Conservation (phyloP, 331 rosid genomes). For the Erythrophleum ivorense region DNA sequence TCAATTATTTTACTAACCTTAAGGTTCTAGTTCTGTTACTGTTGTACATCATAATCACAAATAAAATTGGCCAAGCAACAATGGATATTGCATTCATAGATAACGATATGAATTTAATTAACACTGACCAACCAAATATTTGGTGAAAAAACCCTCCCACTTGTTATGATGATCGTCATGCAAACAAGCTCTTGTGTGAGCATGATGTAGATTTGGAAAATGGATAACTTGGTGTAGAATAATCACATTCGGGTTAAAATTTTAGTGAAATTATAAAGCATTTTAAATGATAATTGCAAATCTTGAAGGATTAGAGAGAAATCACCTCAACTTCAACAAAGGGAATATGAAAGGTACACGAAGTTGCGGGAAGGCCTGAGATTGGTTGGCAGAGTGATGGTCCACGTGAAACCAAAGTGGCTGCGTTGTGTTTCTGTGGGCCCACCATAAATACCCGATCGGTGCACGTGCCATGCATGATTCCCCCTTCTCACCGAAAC, state of each 20-base stretch:
- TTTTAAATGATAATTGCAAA: constrained; percentile 4
- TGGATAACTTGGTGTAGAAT: not conserved
- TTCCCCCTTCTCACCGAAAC: not conserved
- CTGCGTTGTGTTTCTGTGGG: not conserved
- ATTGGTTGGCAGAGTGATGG: constrained; percentile 13
- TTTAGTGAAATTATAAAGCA: too few species aligned
- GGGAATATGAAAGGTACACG: not conserved
- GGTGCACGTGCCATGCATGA: constrained; percentile 50
- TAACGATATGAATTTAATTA: not conserved
- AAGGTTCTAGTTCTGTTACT: too few species aligned
- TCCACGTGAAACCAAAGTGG: constrained; percentile 40
- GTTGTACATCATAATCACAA: too few species aligned
- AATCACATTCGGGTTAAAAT: not conserved
- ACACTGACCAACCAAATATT: not conserved
- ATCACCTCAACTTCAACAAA: constrained; percentile 11
- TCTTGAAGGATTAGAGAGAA: not conserved
- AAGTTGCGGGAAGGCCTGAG: not conserved
- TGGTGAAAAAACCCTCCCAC: not conserved
- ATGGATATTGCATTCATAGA: not conserved
- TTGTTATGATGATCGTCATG: not conserved
- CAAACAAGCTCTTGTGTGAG: too few species aligned
- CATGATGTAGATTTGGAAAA: not conserved
- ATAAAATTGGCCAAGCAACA: too few species aligned
- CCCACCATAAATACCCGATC: constrained; percentile 16
- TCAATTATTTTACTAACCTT: too few species aligned